Percentiles rank a stretch among this genome's conserved stretches.
These are phyloP conservation scores for Solanum bulbocastanum DNA, from an alignment of 257 asterid genomes.

Conservation along the genomic window DNA sequence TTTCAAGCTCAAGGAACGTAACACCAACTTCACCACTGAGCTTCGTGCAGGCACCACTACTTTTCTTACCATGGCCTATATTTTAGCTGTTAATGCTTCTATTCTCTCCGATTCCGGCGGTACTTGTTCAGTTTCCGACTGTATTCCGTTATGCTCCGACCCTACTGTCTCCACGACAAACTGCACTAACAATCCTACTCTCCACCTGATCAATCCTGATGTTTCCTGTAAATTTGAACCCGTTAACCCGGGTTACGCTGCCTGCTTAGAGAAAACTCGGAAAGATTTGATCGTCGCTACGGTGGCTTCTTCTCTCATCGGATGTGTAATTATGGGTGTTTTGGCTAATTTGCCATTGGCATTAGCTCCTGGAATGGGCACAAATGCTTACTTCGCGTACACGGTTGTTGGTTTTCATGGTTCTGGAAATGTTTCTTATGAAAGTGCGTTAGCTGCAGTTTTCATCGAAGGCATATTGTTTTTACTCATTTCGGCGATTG, in stretches of 20 bases:
- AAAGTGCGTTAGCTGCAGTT: slow-evolving; percentile 74
- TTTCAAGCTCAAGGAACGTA: slow-evolving; percentile 70
- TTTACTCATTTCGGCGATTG: slow-evolving; percentile 56
- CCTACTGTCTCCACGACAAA: slow-evolving; percentile 29
- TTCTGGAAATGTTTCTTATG: slow-evolving; percentile 64
- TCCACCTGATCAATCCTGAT: slow-evolving; percentile 43
- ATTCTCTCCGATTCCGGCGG: slow-evolving; percentile 90
- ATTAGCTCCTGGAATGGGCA: slow-evolving; percentile 91
- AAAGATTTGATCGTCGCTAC: slow-evolving; percentile 82
- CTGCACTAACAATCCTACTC: slow-evolving; percentile 32
- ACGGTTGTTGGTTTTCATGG: slow-evolving; percentile 96
- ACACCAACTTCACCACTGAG: slow-evolving; percentile 86
- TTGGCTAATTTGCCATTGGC: slow-evolving; percentile 74
- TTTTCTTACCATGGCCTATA: slow-evolving; percentile 96
- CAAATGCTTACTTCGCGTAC: slow-evolving; percentile 86
- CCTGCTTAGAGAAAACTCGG: slow-evolving; percentile 55
- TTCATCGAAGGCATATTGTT: slow-evolving; percentile 77
- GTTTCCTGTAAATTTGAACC: slow-evolving; percentile 71
- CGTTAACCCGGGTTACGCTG: slow-evolving; percentile 85
- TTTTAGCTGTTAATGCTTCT: slow-evolving; percentile 95
- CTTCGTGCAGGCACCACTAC: slow-evolving; percentile 99
- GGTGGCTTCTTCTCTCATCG: slow-evolving; percentile 68
- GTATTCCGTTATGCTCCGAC: slow-evolving; percentile 66
- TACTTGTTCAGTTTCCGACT: slow-evolving; percentile 82
- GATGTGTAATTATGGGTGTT: slow-evolving; percentile 74